Conservation (phyloP, 1,284 basidiomycete species). For the Anthracocystis panici-leucophaei region DNA sequence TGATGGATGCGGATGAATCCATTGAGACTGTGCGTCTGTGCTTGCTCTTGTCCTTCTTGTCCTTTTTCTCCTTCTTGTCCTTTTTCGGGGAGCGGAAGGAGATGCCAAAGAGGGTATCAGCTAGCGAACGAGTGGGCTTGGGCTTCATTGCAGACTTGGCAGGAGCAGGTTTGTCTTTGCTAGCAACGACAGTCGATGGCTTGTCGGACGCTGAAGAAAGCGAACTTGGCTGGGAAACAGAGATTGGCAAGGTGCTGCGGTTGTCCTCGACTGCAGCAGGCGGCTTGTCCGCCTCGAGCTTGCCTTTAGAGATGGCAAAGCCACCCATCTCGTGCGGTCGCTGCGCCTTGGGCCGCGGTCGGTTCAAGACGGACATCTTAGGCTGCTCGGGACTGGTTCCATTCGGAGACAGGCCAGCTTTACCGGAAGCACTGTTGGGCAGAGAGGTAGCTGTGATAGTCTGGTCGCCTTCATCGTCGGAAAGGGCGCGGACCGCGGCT, state of each 20-base stretch:
- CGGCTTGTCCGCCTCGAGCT: constrained; percentile 33
- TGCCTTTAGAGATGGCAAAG: constrained; percentile 49
- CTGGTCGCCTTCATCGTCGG: constrained; percentile 19
- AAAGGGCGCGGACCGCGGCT: neutral
- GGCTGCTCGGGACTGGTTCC: constrained; percentile 13
- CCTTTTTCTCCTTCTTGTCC: constrained; percentile 46
- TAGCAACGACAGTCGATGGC: constrained; percentile 8
- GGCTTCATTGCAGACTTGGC: constrained; percentile 56
- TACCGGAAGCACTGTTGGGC: neutral
- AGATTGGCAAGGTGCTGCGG: constrained; percentile 47
- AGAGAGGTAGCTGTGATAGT: constrained; percentile 13
- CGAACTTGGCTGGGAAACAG: constrained; percentile 28
- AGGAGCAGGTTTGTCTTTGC: constrained; percentile 59
- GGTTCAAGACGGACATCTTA: constrained; percentile 48
- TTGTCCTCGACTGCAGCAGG: constrained; percentile 32
- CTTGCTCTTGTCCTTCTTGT: constrained; percentile 49
- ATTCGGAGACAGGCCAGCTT: neutral
- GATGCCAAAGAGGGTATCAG: constrained; percentile 63
- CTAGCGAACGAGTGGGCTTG: constrained; percentile 51
- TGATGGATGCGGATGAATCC: constrained; percentile 37
- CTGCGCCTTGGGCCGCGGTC: constrained; percentile 42
- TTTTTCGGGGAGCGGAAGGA: constrained; percentile 41
- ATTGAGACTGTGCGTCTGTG: constrained; percentile 33
- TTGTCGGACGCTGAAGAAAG: constrained; percentile 9
- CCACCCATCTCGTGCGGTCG: constrained; percentile 53